These are phyloP conservation scores for Fusarium guadeloupense DNA, from an alignment of 2,329 filamentous ascomycete species.

Conservation along the genomic window DNA sequence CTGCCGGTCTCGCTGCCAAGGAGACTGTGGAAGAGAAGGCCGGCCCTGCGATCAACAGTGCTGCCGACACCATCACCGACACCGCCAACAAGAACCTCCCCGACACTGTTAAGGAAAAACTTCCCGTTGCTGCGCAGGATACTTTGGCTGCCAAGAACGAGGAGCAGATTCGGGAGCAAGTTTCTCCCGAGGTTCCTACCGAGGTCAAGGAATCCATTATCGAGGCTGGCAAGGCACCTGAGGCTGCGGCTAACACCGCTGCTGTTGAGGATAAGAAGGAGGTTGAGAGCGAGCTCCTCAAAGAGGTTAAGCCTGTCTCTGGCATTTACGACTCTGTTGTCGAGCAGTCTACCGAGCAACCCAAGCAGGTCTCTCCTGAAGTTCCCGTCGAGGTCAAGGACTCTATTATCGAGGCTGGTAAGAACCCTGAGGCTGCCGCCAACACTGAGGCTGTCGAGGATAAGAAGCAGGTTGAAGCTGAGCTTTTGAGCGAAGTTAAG, in stretches of 20 bases:
- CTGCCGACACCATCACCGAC: conserved; percentile 50
- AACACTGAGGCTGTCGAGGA: conserved; percentile 72
- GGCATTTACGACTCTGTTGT: conserved; percentile 35
- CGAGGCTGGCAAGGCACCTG: conserved; percentile 69
- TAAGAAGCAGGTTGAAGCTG: conserved; percentile 75
- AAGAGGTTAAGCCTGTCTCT: conserved; percentile 61
- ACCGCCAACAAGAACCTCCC: conserved; percentile 60
- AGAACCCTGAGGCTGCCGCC: conserved; percentile 72
- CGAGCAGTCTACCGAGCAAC: conserved; percentile 33
- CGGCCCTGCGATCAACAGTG: conserved; percentile 49
- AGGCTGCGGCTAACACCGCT: conserved; percentile 73
- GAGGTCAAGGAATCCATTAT: conserved; percentile 67
- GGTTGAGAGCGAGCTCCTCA: conserved; percentile 77
- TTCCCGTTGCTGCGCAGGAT: conserved; percentile 61
- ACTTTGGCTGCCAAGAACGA: conserved; percentile 56
- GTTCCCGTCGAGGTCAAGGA: conserved; percentile 68
- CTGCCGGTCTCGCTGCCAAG: conserved; percentile 47
- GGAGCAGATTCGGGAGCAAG: conserved; percentile 54
- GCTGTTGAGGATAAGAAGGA: conserved; percentile 79
- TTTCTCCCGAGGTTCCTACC: conserved; percentile 61
- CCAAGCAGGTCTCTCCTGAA: conserved; percentile 49
- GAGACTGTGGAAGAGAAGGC: conserved; percentile 51
- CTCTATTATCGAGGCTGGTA: conserved; percentile 73
- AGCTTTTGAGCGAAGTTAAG: conserved; percentile 73
- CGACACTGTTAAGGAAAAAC: conserved; percentile 60